Evolutionary conservation across 176 grass and related monocot species (phyloP), one percentile per base, ranked within the genome.

Genomic region (Elymus sibiricus): DNA sequence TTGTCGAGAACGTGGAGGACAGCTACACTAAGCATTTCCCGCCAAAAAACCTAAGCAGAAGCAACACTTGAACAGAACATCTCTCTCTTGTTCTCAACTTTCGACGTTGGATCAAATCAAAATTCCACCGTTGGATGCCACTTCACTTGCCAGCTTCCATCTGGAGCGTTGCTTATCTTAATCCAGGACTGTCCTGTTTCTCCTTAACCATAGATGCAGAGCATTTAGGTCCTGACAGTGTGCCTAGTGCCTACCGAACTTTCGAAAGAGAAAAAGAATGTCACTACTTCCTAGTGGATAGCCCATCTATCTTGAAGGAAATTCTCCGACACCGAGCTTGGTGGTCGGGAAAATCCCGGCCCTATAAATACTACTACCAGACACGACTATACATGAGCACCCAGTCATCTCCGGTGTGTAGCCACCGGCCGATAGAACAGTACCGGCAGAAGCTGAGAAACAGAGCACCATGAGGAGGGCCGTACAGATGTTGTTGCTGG

Each of bases 401-500:
- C 49, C 49, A 53, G 16, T 1, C 16, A 6, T 19, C 49, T 53
- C 49, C 49, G 0, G 16, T 51, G 47, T 29, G 11, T 10, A 65
- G 12, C 74, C 24, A 78, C 63, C 83, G n/a, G 64, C 28, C 16
- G 79, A 77, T 0, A 43, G 35, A 10, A 64, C 11, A 67, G 55
- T 4, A 11, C 63, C 43, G 15, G 35, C 65, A 74, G 40, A 27
- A 49, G 60, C 27, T 53, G 53, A 58, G 53, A 58, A 58, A 58
- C 53, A 58, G 53, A 70, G 32, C 28, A 21, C 56, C 74, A 90
- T 90, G 79, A 64, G 10, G 65, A 84, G 17, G 40, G 55, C 29
- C 72, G 9, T 7, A 11, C 42, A 39, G 40, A 4, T 66, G 5
- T 51, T 56, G 35, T 16, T 74, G 1, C 68, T 70, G 19, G 10